A percentile compares a stretch with the other conserved stretches of the same genome.
These are phyloP conservation scores for Capronia americana DNA, from an alignment of 2,329 filamentous ascomycete species.

Conservation along the genomic window DNA sequence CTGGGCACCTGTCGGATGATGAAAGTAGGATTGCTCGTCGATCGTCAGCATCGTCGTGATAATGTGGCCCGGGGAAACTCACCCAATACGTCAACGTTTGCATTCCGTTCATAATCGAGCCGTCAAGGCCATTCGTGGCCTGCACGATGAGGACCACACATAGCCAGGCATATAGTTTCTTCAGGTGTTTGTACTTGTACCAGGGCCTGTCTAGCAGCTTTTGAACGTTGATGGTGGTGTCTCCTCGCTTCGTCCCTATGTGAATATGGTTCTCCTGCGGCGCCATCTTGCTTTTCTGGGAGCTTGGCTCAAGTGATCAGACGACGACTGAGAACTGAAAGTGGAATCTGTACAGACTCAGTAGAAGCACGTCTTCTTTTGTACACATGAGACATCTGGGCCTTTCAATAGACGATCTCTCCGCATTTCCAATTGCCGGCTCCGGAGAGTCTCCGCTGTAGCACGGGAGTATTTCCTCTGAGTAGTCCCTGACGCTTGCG, in stretches of 20 bases:
- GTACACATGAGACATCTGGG: conserved; percentile 1
- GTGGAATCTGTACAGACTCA: not conserved
- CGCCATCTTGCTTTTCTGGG: conserved; percentile 14
- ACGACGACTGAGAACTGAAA: not conserved
- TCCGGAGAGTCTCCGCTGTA: conserved; percentile 14
- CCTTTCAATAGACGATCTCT: conserved; percentile 9
- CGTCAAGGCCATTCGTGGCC: conserved; percentile 22
- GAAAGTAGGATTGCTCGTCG: conserved; percentile 41
- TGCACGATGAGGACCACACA: conserved; percentile 29
- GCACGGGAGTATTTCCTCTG: not conserved
- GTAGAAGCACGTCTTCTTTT: not conserved
- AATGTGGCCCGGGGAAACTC: not conserved
- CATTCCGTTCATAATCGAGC: conserved; percentile 43
- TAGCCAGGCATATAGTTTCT: conserved; percentile 26
- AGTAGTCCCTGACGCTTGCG: not conserved
- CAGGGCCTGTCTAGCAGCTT: conserved; percentile 27
- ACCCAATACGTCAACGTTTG: conserved; percentile 38
- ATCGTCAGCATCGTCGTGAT: not conserved
- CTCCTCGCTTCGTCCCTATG: conserved; percentile 24
- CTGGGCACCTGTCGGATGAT: conserved; percentile 37
- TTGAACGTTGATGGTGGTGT: conserved; percentile 26
- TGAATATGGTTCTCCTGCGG: conserved; percentile 22
- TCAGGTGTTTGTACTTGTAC: conserved; percentile 28
- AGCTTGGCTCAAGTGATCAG: not conserved
- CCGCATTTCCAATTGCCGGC: conserved; percentile 18